These are phyloP conservation scores for Pleurotus djamor DNA, from an alignment of 768 basidiomycete species.

Conservation along the genomic window DNA sequence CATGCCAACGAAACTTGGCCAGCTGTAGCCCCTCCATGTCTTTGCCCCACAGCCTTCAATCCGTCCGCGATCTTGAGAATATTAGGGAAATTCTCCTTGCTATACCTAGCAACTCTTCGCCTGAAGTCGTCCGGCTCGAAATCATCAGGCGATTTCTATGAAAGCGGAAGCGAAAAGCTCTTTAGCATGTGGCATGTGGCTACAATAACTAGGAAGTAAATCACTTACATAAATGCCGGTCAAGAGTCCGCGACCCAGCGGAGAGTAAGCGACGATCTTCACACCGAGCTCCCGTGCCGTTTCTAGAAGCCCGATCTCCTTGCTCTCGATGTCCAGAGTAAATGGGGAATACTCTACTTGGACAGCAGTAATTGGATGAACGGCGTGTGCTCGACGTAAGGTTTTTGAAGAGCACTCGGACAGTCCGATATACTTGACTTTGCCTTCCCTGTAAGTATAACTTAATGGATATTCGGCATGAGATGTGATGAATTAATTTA, in stretches of 20 bases:
- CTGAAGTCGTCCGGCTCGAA: conserved; percentile 41
- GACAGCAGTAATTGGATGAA: conserved; percentile 48
- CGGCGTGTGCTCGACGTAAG: conserved; percentile 45
- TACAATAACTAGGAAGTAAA: conserved; percentile 12
- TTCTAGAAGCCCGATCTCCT: conserved; percentile 35
- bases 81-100: conserved; percentile 44
- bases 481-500: conserved; percentile 16
- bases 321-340: conserved; percentile 43
- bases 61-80: conserved; percentile 39
- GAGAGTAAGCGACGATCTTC: conserved; percentile 48
- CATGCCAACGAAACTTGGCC: conserved; percentile 51
- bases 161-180: neutral
- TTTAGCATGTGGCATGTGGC: too few species aligned
- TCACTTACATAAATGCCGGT: conserved; percentile 40
- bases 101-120: conserved; percentile 31
- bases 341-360: conserved; percentile 54
- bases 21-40: conserved; percentile 33
- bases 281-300: conserved; percentile 48
- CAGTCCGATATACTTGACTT: conserved; percentile 48
- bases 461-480: neutral
- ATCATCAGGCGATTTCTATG: conserved; percentile 30
- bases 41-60: conserved; percentile 28
- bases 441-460: conserved; percentile 28
- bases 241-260: conserved; percentile 50
- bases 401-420: conserved; percentile 47